These are phyloP conservation scores for Actinomortierella wolfii DNA, from an alignment of 371 early-diverging fungal species.

Conservation along the genomic window DNA sequence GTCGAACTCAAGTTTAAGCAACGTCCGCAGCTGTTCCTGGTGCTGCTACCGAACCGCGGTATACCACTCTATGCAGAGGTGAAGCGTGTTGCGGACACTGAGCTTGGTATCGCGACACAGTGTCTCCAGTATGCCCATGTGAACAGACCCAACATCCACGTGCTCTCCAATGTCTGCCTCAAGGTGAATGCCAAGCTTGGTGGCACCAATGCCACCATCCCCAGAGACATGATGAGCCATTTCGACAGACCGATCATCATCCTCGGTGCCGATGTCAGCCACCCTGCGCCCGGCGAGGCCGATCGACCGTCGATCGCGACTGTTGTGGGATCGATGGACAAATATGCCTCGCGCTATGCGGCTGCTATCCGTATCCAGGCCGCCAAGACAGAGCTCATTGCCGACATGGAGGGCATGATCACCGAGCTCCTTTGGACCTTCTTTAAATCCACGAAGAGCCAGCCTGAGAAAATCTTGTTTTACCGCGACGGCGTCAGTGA, in stretches of 20 bases:
- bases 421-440: slow-evolving; percentile 69
- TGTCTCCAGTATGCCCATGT: slow-evolving; percentile 73
- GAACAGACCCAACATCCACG: slow-evolving; percentile 45
- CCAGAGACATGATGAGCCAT: slow-evolving; percentile 45
- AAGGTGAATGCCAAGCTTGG: slow-evolving; percentile 80
- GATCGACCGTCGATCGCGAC: slow-evolving; percentile 78
- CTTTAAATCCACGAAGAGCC: slow-evolving; percentile 37
- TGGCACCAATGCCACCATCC: slow-evolving; percentile 55
- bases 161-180: slow-evolving; percentile 59
- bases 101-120: slow-evolving; percentile 78
- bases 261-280: slow-evolving; percentile 88
- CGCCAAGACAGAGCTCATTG: slow-evolving; percentile 72
- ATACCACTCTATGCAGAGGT: slow-evolving; percentile 72
- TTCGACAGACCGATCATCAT: slow-evolving; percentile 75
- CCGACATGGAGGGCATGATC: slow-evolving; percentile 65
- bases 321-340: slow-evolving; percentile 80
- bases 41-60: slow-evolving; percentile 67
- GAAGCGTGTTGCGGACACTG: slow-evolving; percentile 77
- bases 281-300: slow-evolving; percentile 67
- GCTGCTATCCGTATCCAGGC: slow-evolving; percentile 71
- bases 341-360: slow-evolving; percentile 69
- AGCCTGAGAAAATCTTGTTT: slow-evolving; percentile 80
- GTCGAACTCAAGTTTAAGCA: slow-evolving; percentile 53
- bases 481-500: slow-evolving; percentile 87
- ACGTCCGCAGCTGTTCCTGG: slow-evolving; percentile 63